These are phyloP conservation scores for Talaromyces wortmannii DNA, from an alignment of 495 filamentous ascomycete genomes.

Conservation along the genomic window DNA sequence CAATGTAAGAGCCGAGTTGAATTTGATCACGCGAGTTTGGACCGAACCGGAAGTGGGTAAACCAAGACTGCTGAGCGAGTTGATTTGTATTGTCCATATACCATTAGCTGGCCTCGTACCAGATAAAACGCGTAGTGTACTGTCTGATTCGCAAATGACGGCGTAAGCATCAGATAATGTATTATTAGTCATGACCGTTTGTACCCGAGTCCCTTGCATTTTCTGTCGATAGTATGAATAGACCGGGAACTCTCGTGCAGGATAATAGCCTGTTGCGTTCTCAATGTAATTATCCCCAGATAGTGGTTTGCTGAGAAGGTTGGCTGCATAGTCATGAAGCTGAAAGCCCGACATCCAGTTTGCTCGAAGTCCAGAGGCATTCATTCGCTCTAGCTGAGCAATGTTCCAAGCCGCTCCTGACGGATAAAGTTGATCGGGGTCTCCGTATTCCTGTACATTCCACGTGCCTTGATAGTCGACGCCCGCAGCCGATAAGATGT, in stretches of 20 bases:
- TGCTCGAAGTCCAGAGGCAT: conserved; percentile 28
- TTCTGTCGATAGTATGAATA: conserved; percentile 36
- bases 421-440: conserved; percentile 25
- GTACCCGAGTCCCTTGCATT: conserved; percentile 30
- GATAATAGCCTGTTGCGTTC: conserved; percentile 18
- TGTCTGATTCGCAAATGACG: conserved; percentile 1
- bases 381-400: conserved; percentile 25
- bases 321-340: conserved; percentile 31
- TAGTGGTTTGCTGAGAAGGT: conserved; percentile 17
- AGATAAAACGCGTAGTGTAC: conserved; percentile 20
- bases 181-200: conserved; percentile 19
- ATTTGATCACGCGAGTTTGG: conserved; percentile 12
- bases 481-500: conserved; percentile 20
- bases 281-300: conserved; percentile 3
- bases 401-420: conserved; percentile 32
- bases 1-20: neutral
- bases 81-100: conserved; percentile 24
- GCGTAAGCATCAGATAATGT: conserved; percentile 30
- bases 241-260: conserved; percentile 30
- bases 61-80: conserved; percentile 16
- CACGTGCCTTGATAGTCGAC: too few species aligned
- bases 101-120: conserved; percentile 18
- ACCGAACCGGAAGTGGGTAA: conserved; percentile 21
- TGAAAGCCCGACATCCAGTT: conserved; percentile 27
- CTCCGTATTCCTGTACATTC: conserved; percentile 40